Evolutionary conservation across 148 eudicot genomes (phyloP).

Genomic region (Cornus suecica): DNA sequence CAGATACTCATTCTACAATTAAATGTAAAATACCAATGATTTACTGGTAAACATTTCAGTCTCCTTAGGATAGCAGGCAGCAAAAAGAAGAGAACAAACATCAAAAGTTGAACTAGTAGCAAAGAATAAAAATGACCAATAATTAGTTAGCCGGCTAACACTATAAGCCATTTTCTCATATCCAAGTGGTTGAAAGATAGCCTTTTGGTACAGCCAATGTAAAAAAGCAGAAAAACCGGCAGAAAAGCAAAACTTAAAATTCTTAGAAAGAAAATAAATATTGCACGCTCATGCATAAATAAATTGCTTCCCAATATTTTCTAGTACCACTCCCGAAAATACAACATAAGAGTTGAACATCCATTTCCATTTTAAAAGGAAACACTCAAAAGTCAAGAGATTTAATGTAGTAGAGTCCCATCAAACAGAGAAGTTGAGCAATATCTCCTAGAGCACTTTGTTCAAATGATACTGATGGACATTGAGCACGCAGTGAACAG

Average conservation of each 20-base stretch:
- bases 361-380: no score
- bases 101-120: neutral
- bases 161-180: neutral
- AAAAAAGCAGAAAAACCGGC: neutral
- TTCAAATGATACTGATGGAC: no score
- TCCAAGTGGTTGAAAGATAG: neutral
- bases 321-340: no score
- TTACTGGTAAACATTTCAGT: neutral
- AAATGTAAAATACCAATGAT: neutral
- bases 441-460: no score
- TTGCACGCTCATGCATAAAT: neutral
- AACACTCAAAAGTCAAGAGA: no score
- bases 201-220: neutral
- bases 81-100: neutral
- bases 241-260: no score
- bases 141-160: neutral
- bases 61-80: conserved; percentile 2
- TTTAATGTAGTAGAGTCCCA: no score
- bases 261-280: neutral
- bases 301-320: no score
- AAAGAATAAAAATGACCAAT: neutral
- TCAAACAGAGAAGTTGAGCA: no score
- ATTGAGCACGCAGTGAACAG: no score
- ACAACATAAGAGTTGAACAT: no score
- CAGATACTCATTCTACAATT: neutral